Percentiles rank a stretch among this genome's conserved stretches.
phyloP scores from a whole-genome alignment of 129 eudicot species.

The Lonicera japonica region DNA sequence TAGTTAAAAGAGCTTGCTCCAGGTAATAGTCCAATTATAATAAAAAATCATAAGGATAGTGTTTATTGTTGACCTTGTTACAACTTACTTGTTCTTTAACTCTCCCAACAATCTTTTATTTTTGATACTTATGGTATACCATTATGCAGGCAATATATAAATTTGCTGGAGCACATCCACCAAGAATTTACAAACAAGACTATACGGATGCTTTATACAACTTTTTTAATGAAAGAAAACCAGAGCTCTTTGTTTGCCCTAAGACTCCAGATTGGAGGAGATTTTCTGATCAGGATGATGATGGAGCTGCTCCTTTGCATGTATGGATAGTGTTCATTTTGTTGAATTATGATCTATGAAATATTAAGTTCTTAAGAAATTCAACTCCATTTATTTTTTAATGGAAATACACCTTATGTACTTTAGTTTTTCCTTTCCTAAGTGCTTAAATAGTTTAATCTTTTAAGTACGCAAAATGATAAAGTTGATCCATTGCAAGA shows the following conservation, averaged over 20 bases:
- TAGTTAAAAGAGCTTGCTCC: no score
- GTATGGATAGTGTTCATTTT: conserved; percentile 20
- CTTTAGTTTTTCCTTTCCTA: no score
- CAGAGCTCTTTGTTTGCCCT: conserved; percentile 44
- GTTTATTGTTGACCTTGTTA: background rate
- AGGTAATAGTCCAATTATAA: no score
- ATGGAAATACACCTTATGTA: no score
- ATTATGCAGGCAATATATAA: conserved; percentile 46
- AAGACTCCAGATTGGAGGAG: conserved; percentile 72
- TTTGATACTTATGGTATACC: conserved; percentile 1
- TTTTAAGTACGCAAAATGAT: no score
- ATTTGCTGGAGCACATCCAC: conserved; percentile 53
- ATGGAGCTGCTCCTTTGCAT: conserved; percentile 30
- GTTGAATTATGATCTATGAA: background rate
- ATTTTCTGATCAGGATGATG: conserved; percentile 54
- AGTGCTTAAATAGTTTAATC: no score
- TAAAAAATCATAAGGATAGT: no score
- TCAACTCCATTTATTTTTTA: no score
- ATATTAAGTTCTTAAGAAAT: no score
- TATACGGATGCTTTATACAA: conserved; percentile 46
- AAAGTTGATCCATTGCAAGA: no score
- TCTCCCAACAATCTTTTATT: conserved; percentile 3
- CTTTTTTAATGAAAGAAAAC: conserved; percentile 45
- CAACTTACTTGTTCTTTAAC: conserved; percentile 2
- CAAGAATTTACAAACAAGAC: conserved; percentile 65